Base-by-base conservation (phyloP, 2,329 filamentous ascomycete genomes). In the Penicillium capsulatum region DNA sequence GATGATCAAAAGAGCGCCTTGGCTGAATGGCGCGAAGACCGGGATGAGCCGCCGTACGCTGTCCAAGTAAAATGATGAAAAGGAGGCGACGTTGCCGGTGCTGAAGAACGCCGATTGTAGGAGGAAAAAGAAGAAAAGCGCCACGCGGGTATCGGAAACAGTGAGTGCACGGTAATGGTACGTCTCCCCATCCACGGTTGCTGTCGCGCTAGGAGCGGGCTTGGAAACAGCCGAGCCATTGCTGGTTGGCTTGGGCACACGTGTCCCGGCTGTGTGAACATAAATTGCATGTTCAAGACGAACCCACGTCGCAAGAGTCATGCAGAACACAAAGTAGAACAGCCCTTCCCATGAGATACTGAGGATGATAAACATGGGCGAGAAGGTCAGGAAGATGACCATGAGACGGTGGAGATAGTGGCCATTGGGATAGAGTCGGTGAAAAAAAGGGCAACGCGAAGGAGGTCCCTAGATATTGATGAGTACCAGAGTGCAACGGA, bases 341-440 rank as follows among this genome's bases (percentile, higher is more conserved):
- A 98, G 75, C 0, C 91, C 91, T 65, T 98, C 92, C 68, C 94
- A 98, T 1, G 91, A 96, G 54, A 97, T 96, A 6, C 90, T 94
- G 35, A 98, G 79, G 57, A 98, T 91, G 59, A 98, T 84, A 66
- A 97, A 98, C 1, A 85, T 84, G 0, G 92, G 92, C 0, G 91
- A 85, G 61, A 94, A 97, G 4, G 90, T 86, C 34, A 98, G 74
- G 69, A 97, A 98, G 38, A 96, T 81, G 53, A 94, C 79, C 51
- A 90, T 76, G 3, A 98, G 73, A 16, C 90, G 83, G 63, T 97
- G 90, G 51, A 97, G 78, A 64, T 97, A 96, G 67, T 96, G 83
- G 51, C 75, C 84, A 61, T 87, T 92, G 1, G 88, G 84, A 49
- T 86, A 81, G 2, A 94, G 58, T 15, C 83, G 79, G 63, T 97